Conservation (phyloP, 1,284 basidiomycete species). For the Leccinum ponderosum region DNA sequence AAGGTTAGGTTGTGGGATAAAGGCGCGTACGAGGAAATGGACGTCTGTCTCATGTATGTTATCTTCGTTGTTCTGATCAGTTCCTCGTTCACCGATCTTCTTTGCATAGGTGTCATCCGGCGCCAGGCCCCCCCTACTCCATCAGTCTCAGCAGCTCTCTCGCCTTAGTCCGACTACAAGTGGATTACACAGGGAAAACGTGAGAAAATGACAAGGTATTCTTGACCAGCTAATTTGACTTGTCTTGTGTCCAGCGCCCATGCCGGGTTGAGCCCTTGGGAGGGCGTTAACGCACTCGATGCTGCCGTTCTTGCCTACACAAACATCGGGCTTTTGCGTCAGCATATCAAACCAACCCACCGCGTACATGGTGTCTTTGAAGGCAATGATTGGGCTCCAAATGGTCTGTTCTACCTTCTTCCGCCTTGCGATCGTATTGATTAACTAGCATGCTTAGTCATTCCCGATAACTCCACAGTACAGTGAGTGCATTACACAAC, state of each 20-base stretch:
- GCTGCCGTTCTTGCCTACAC: conserved; percentile 76
- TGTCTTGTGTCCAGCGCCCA: conserved; percentile 50
- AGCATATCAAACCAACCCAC: conserved; percentile 65
- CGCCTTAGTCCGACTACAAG: conserved; percentile 49
- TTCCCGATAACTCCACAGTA: conserved; percentile 76
- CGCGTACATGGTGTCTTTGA: conserved; percentile 67
- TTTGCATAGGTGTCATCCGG: conserved; percentile 56
- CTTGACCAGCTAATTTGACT: not conserved
- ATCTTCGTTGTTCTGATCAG: conserved; percentile 1
- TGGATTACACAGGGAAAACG: conserved; percentile 63
- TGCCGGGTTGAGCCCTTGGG: conserved; percentile 71
- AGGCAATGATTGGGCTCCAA: conserved; percentile 62
- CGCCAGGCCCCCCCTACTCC: conserved; percentile 55
- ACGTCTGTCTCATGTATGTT: conserved; percentile 63
- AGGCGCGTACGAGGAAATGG: conserved; percentile 70
- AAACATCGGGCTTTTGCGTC: conserved; percentile 70
- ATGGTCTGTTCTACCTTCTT: conserved; percentile 42
- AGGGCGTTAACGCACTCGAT: conserved; percentile 75
- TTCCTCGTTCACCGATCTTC: not conserved
- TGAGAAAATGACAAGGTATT: conserved; percentile 29
- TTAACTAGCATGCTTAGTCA: conserved; percentile 47
- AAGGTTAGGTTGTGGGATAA: conserved; percentile 64
- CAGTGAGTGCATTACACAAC: conserved; percentile 35
- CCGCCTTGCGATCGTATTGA: not conserved
- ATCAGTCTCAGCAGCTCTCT: conserved; percentile 54